Conservation (phyloP, 2,329 filamentous ascomycete genomes). For the Colletotrichum melonis region DNA sequence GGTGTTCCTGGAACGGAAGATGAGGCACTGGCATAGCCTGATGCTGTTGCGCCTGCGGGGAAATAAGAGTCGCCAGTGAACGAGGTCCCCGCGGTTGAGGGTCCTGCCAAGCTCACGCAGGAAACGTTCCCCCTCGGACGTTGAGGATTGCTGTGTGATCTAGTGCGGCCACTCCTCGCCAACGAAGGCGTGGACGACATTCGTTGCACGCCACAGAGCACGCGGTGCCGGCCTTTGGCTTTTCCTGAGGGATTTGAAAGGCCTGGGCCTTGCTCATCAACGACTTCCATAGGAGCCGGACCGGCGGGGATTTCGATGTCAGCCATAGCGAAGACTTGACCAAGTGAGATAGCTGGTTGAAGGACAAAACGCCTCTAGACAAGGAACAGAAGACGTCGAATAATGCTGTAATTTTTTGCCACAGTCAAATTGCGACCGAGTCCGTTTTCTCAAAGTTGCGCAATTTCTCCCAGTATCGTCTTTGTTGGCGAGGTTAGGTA, state of each 20-base stretch:
- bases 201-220: conserved; percentile 80
- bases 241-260: conserved; percentile 58
- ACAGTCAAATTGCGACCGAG: background rate
- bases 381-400: background rate
- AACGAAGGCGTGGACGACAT: conserved; percentile 86
- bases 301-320: conserved; percentile 18
- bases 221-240: conserved; percentile 74
- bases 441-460: background rate
- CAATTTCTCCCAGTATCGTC: background rate
- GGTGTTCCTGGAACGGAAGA: conserved; percentile 54
- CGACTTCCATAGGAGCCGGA: conserved; percentile 36
- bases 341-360: background rate
- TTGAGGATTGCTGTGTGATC: conserved; percentile 78
- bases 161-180: conserved; percentile 69
- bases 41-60: conserved; percentile 41
- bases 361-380: background rate
- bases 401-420: background rate
- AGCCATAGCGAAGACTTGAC: conserved; percentile 21
- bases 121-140: conserved; percentile 63
- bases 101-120: conserved; percentile 63
- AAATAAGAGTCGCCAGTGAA: conserved; percentile 43
- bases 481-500: background rate
- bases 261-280: conserved; percentile 40
- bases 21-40: conserved; percentile 46
- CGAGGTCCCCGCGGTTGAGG: conserved; percentile 44